These are phyloP conservation scores for Luzula sylvatica DNA, from an alignment of 176 grass and related monocot genomes.

Conservation along the genomic window DNA sequence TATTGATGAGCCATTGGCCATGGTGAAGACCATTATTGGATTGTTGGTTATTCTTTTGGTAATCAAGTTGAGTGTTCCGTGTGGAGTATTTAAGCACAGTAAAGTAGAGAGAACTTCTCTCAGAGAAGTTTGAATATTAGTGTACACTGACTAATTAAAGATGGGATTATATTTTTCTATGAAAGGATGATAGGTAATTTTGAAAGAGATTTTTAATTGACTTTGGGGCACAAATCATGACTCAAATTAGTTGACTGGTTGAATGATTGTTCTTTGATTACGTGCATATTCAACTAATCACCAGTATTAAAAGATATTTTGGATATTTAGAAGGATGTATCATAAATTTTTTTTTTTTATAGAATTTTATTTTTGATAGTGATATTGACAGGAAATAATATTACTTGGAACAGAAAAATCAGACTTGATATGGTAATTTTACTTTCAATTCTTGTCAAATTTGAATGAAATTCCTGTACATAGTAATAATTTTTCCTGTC, in stretches of 20 bases:
- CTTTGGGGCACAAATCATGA: background rate
- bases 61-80: conserved; percentile 3
- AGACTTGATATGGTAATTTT: too few relatives aligned
- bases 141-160: background rate
- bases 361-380: too few relatives aligned
- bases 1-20: background rate
- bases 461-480: too few relatives aligned
- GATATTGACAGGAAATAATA: too few relatives aligned
- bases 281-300: background rate
- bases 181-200: too few relatives aligned
- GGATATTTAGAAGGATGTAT: too few relatives aligned
- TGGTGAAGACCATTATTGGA: conserved; percentile 6
- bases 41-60: conserved; percentile 6
- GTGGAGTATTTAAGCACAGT: background rate
- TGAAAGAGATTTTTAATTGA: background rate
- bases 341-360: too few relatives aligned
- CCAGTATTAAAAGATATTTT: background rate
- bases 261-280: conserved; percentile 11
- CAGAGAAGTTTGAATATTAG: conserved; percentile 4
- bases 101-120: background rate
- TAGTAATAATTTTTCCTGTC: too few relatives aligned
- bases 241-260: background rate
- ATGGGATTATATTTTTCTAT: background rate
- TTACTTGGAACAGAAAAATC: too few relatives aligned
- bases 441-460: too few relatives aligned